phyloP scores from a whole-genome alignment of 139 green algal species.

The Asterochloris sp. region DNA sequence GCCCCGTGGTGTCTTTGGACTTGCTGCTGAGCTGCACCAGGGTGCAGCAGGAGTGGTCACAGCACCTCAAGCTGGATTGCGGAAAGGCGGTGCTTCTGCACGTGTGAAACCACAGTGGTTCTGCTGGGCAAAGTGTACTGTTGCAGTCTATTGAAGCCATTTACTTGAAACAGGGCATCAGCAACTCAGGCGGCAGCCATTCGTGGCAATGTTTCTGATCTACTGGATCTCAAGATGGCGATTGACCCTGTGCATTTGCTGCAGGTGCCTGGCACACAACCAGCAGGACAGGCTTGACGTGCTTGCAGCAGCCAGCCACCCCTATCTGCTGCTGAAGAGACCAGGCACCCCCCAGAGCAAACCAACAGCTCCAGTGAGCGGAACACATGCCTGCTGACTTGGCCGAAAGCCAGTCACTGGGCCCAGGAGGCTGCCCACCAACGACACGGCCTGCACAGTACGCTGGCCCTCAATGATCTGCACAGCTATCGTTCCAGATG shows the following conservation, averaged over 20 bases:
- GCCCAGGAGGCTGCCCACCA: too few relatives aligned
- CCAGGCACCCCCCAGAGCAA: background rate
- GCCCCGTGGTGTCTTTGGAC: too few relatives aligned
- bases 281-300: conserved; percentile 66
- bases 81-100: background rate
- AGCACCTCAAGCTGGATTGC: too few relatives aligned
- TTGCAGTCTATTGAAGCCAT: background rate
- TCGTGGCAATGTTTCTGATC: background rate
- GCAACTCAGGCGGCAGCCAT: background rate
- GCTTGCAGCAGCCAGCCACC: conserved; percentile 52
- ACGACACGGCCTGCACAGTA: too few relatives aligned
- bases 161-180: background rate
- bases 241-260: background rate
- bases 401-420: too few relatives aligned
- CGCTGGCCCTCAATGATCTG: too few relatives aligned
- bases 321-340: conserved; percentile 61
- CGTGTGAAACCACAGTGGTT: background rate
- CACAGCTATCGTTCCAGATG: too few relatives aligned
- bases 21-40: too few relatives aligned
- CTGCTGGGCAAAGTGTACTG: background rate
- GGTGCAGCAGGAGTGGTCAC: too few relatives aligned
- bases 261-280: conserved; percentile 63
- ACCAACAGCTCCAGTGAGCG: too few relatives aligned
- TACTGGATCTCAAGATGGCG: background rate
- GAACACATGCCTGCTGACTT: too few relatives aligned